phyloP scores from a whole-genome alignment of 2,329 filamentous ascomycete species.

The Exophiala dermatitidis region DNA sequence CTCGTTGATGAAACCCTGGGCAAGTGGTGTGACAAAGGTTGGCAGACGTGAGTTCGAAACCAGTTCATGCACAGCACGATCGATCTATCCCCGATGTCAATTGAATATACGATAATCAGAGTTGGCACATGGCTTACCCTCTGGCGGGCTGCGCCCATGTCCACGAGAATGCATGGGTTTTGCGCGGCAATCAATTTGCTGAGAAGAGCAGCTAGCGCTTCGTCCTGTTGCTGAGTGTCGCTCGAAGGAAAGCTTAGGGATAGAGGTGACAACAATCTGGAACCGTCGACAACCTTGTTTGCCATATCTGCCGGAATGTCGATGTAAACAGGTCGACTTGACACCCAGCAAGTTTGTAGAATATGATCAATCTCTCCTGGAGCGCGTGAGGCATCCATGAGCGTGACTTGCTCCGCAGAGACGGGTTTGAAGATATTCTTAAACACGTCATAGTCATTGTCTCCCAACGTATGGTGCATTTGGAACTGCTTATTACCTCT shows the following conservation, averaged over 20 bases:
- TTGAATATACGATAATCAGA: neutral
- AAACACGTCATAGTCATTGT: slow-evolving; percentile 33
- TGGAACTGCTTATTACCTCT: slow-evolving; percentile 42
- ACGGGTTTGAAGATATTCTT: slow-evolving; percentile 43
- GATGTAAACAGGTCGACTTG: slow-evolving; percentile 51
- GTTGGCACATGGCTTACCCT: neutral
- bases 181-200: too few relatives aligned
- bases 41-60: neutral
- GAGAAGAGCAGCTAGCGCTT: slow-evolving; percentile 55
- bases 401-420: slow-evolving; percentile 37
- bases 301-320: slow-evolving; percentile 46
- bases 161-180: neutral
- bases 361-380: slow-evolving; percentile 50
- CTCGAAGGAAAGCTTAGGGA: slow-evolving; percentile 60
- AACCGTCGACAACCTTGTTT: slow-evolving; percentile 38
- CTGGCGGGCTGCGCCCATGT: neutral
- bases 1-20: slow-evolving; percentile 65
- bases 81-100: slow-evolving; percentile 1
- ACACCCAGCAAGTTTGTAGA: slow-evolving; percentile 43
- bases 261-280: slow-evolving; percentile 61
- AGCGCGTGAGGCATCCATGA: neutral
- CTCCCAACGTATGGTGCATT: slow-evolving; percentile 19
- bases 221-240: slow-evolving; percentile 64
- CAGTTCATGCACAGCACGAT: slow-evolving; percentile 42
- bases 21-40: slow-evolving; percentile 1